These are phyloP conservation scores for Nowakowskiella sp. DNA, from an alignment of 192 early-diverging fungal species.

Conservation along the genomic window DNA sequence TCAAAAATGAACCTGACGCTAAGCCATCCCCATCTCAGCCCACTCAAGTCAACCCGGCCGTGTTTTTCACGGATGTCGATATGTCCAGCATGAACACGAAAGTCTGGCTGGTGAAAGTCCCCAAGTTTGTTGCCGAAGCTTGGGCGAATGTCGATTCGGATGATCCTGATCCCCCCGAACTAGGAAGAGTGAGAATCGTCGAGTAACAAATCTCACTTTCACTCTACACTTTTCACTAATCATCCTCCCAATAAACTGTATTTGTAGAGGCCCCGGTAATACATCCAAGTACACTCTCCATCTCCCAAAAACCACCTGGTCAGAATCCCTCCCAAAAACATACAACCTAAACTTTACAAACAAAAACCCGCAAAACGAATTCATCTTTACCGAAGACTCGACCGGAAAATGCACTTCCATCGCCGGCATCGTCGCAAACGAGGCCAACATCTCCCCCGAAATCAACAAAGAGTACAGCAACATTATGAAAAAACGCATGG, in stretches of 20 bases:
- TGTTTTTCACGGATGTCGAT: too few species aligned
- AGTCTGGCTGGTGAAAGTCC: constrained; percentile 93
- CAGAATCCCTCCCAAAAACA: constrained; percentile 66
- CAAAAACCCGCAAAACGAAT: constrained; percentile 61
- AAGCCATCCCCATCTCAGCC: too few species aligned
- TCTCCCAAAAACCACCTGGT: constrained; percentile 52
- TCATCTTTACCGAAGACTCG: constrained; percentile 65
- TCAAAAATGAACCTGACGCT: too few species aligned
- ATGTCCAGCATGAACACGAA: constrained; percentile 59
- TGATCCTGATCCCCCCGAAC: constrained; percentile 50
- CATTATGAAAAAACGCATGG: constrained; percentile 10
- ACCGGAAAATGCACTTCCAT: constrained; percentile 28
- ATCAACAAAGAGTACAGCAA: constrained; percentile 29
- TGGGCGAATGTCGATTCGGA: constrained; percentile 56
- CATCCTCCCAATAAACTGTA: too few species aligned
- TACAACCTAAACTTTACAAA: constrained; percentile 71
- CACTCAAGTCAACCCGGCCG: too few species aligned
- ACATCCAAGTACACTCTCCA: constrained; percentile 54
- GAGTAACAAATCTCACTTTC: constrained; percentile 16
- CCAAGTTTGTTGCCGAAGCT: constrained; percentile 76
- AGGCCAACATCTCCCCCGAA: constrained; percentile 32
- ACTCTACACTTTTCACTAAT: constrained; percentile 7
- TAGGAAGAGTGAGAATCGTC: constrained; percentile 75
- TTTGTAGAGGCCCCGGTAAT: not conserved
- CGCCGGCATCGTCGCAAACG: constrained; percentile 30